phyloP scores from a whole-genome alignment of 2,329 filamentous ascomycete species.

The Bimuria novae-zelandiae region DNA sequence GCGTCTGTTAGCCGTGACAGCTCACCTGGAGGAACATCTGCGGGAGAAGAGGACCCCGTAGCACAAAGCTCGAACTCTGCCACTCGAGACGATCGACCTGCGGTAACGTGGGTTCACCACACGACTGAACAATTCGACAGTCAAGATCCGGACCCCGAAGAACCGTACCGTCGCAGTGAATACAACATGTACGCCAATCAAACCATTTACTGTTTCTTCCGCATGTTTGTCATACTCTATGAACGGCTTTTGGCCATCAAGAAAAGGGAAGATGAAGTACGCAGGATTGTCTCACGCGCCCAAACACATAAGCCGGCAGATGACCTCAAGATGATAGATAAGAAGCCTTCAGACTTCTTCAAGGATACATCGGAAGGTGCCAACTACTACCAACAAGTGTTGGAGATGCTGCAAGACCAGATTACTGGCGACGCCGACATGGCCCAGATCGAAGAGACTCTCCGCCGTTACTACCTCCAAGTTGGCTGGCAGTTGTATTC shows the following conservation, averaged over 20 bases:
- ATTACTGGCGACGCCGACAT: conserved; percentile 83
- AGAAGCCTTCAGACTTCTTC: conserved; percentile 76
- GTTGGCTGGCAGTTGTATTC: conserved; percentile 94
- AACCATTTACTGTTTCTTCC: conserved; percentile 92
- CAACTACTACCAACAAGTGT: conserved; percentile 82
- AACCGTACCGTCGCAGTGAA: conserved; percentile 76
- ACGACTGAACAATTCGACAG: conserved; percentile 60
- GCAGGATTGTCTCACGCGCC: conserved; percentile 73
- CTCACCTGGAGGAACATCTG: conserved; percentile 81
- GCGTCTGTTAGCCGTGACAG: conserved; percentile 82
- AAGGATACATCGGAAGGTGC: conserved; percentile 63
- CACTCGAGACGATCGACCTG: conserved; percentile 64
- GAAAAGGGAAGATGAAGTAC: conserved; percentile 72
- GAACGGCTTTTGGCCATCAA: conserved; percentile 83
- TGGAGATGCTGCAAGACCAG: conserved; percentile 84
- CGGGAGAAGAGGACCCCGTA: conserved; percentile 75
- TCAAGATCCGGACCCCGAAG: conserved; percentile 71
- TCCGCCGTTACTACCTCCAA: conserved; percentile 89
- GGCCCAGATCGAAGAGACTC: conserved; percentile 81
- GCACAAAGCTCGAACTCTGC: conserved; percentile 62
- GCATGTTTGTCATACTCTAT: conserved; percentile 90
- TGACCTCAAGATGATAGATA: conserved; percentile 81
- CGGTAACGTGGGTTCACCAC: conserved; percentile 67
- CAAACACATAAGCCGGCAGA: conserved; percentile 79
- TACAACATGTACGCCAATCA: conserved; percentile 93